These are phyloP conservation scores for Dictyostelium firmibasis DNA, from an alignment of 78 protist genomes.

Conservation along the genomic window DNA sequence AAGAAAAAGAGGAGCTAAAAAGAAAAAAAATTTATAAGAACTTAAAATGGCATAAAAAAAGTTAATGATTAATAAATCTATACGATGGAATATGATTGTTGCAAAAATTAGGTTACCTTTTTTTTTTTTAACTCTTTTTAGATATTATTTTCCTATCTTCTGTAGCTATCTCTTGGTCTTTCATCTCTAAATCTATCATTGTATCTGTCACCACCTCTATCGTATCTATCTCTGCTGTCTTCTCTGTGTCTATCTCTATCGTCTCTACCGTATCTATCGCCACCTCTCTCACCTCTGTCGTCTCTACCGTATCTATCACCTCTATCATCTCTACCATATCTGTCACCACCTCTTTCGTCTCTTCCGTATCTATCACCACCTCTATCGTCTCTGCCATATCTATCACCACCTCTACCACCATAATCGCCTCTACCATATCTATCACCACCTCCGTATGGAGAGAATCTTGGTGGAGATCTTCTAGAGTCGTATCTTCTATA, in stretches of 20 bases:
- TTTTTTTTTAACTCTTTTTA: neutral
- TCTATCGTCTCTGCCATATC: neutral
- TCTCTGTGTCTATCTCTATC: neutral
- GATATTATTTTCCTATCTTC: neutral
- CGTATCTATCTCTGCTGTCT: constrained; percentile 7
- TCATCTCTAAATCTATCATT: constrained; percentile 45
- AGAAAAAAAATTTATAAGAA: neutral
- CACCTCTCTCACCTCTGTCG: constrained; percentile 23
- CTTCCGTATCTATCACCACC: neutral
- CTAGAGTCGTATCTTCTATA: constrained; percentile 16
- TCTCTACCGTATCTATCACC: constrained; percentile 14
- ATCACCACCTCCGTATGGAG: constrained; percentile 60
- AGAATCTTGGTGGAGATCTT: constrained; percentile 45
- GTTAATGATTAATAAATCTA: no score
- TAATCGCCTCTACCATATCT: constrained; percentile 1
- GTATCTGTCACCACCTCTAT: neutral
- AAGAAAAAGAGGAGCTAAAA: neutral
- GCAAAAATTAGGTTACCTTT: neutral
- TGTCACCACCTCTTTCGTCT: neutral
- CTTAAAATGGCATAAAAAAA: no score
- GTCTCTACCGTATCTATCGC: neutral
- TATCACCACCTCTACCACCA: constrained; percentile 5
- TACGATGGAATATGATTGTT: no score
- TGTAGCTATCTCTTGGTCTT: constrained; percentile 19
- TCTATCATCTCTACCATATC: neutral